Evolutionary conservation across 371 early-diverging fungal species (phyloP).

Genomic region (Mucor piriformis): DNA sequence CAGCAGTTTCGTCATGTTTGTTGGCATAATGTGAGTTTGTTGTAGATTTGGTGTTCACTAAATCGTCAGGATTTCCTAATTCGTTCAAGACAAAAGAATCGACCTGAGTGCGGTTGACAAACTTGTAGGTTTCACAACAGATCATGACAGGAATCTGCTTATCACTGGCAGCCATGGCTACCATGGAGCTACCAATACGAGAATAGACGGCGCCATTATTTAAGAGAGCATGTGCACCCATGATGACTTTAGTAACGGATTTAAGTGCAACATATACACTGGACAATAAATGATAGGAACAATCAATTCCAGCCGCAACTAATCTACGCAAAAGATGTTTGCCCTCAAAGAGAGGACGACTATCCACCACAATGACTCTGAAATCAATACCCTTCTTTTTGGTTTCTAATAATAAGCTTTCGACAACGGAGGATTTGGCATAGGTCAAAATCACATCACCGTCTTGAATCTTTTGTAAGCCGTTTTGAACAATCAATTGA

Average conservation of each 20-base stretch:
- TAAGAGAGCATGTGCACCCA: conserved; percentile 92
- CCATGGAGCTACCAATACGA: conserved; percentile 91
- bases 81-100: conserved; percentile 97
- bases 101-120: conserved; percentile 88
- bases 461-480: conserved; percentile 86
- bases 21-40: conserved; percentile 22
- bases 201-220: conserved; percentile 94
- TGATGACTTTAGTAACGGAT: conserved; percentile 89
- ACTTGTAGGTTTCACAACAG: conserved; percentile 96
- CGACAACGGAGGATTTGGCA: conserved; percentile 86
- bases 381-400: conserved; percentile 80
- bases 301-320: conserved; percentile 71
- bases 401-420: conserved; percentile 76
- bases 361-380: conserved; percentile 91
- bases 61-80: conserved; percentile 82
- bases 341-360: conserved; percentile 90
- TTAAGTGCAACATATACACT: conserved; percentile 77
- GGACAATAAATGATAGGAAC: conserved; percentile 75
- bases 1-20: conserved; percentile 23
- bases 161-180: conserved; percentile 89
- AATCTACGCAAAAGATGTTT: conserved; percentile 69
- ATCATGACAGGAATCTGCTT: conserved; percentile 94
- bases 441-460: conserved; percentile 95
- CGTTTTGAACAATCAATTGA: conserved; percentile 76
- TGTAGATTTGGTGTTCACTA: conserved; percentile 63